These are phyloP conservation scores for Rubus idaeus DNA, from an alignment of 306 rosid genomes.

Conservation along the genomic window DNA sequence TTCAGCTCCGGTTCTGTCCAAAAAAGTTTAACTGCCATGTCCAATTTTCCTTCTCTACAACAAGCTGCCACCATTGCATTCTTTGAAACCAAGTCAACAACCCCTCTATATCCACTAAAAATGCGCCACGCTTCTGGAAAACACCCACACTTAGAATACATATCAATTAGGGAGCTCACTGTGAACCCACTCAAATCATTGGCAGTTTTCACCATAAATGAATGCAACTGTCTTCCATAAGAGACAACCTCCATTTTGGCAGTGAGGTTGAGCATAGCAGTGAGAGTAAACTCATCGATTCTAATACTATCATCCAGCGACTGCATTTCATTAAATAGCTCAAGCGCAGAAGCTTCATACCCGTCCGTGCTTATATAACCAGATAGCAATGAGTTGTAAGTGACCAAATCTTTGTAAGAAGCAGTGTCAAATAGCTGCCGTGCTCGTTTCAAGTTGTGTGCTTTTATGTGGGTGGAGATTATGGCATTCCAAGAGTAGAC, in stretches of 20 bases:
- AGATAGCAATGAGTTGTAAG: conserved; percentile 63
- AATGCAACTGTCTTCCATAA: conserved; percentile 74
- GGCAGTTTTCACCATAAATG: conserved; percentile 70
- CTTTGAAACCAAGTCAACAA: conserved; percentile 56
- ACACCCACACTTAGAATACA: conserved; percentile 75
- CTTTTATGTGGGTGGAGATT: conserved; percentile 53
- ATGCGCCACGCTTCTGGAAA: conserved; percentile 51
- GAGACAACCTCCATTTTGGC: conserved; percentile 44
- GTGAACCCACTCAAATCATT: conserved; percentile 50
- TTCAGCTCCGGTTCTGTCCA: conserved; percentile 42
- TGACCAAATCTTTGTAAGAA: conserved; percentile 54
- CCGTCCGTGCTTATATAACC: conserved; percentile 58
- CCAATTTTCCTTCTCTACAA: conserved; percentile 69
- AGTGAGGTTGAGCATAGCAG: conserved; percentile 63
- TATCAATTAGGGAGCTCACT: conserved; percentile 64
- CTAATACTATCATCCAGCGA: conserved; percentile 35
- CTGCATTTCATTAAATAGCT: conserved; percentile 58
- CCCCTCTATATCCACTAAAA: conserved; percentile 37
- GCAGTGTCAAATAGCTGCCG: conserved; percentile 51
- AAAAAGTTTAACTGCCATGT: conserved; percentile 58
- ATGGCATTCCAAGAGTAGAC: conserved; percentile 76
- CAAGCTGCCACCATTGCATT: conserved; percentile 82
- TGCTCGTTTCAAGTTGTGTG: conserved; percentile 55
- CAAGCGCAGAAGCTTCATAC: conserved; percentile 45
- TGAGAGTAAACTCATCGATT: conserved; percentile 61